A percentile compares a stretch with the other conserved stretches of the same genome.
Conservation (phyloP, 2,329 filamentous ascomycete genomes). For the Tympanopsis confertula region DNA sequence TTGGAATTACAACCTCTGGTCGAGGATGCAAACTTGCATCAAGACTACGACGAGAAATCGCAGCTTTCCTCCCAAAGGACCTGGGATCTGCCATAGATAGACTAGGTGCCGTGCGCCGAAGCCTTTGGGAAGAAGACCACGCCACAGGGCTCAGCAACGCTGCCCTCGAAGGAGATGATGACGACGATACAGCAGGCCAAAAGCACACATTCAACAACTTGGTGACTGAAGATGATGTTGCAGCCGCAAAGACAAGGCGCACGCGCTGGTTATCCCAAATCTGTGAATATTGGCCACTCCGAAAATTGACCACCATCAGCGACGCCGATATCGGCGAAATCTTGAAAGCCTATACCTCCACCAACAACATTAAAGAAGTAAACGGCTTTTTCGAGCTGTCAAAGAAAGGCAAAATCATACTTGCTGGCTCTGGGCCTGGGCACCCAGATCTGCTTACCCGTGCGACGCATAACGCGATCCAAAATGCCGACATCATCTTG, state of each 20-base stretch:
- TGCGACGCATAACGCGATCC: conserved; percentile 67
- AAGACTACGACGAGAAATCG: conserved; percentile 78
- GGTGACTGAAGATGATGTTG: conserved; percentile 61
- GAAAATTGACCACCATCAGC: conserved; percentile 65
- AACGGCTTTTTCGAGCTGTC: conserved; percentile 13
- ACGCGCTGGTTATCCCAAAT: conserved; percentile 92
- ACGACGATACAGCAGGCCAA: conserved; percentile 62
- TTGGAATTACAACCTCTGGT: conserved; percentile 91
- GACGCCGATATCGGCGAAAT: conserved; percentile 70
- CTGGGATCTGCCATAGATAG: conserved; percentile 68
- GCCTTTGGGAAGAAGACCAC: conserved; percentile 66
- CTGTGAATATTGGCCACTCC: conserved; percentile 96
- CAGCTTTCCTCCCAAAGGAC: conserved; percentile 62
- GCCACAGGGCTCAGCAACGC: conserved; percentile 23
- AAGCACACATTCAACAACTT: conserved; percentile 74
- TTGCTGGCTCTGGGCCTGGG: conserved; percentile 85
- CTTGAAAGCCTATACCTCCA: conserved; percentile 55
- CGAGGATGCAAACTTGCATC: conserved; percentile 88
- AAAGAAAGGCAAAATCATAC: conserved; percentile 59
- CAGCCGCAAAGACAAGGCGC: conserved; percentile 65
- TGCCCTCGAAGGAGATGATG: conserved; percentile 30
- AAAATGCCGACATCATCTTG: conserved; percentile 65
- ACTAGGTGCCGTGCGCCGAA: conserved; percentile 60
- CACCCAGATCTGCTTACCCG: conserved; percentile 84
- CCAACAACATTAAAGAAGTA: conserved; percentile 4